Percentiles rank a stretch among this genome's conserved stretches.
phyloP scores from a whole-genome alignment of 768 basidiomycete species.

The Trametopsis cervina region DNA sequence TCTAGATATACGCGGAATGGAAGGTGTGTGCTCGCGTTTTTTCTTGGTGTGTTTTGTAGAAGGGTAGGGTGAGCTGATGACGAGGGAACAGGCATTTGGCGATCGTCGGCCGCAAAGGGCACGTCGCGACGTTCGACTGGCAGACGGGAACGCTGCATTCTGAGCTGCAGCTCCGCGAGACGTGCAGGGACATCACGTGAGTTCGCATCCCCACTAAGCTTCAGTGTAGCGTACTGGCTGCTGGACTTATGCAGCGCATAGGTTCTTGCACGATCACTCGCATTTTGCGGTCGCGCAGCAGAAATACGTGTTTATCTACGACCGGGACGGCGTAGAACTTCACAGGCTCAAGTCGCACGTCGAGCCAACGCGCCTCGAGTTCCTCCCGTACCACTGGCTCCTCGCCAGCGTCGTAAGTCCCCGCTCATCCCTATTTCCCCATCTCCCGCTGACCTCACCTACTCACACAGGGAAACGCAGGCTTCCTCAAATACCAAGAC shows the following conservation, averaged over 20 bases:
- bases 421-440: constrained; percentile 12
- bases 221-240: no score
- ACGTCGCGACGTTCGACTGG: constrained; percentile 94
- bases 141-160: constrained; percentile 78
- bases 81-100: constrained; percentile 73
- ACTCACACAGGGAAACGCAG: constrained; percentile 64
- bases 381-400: constrained; percentile 93
- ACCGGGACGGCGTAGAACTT: constrained; percentile 87
- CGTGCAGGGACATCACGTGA: constrained; percentile 87
- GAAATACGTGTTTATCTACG: constrained; percentile 95
- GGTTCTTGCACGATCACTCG: constrained; percentile 88
- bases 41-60: no score
- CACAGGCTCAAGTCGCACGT: constrained; percentile 80
- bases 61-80: no score
- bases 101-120: constrained; percentile 74
- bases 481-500: constrained; percentile 94
- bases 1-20: constrained; percentile 89
- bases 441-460: not conserved
- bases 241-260: no score
- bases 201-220: constrained; percentile 24
- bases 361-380: constrained; percentile 86
- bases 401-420: constrained; percentile 69
- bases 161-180: constrained; percentile 86
- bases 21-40: constrained; percentile 54
- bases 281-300: constrained; percentile 95